phyloP scores from a whole-genome alignment of 2,329 filamentous ascomycete species.

The Fusarium beomiforme region DNA sequence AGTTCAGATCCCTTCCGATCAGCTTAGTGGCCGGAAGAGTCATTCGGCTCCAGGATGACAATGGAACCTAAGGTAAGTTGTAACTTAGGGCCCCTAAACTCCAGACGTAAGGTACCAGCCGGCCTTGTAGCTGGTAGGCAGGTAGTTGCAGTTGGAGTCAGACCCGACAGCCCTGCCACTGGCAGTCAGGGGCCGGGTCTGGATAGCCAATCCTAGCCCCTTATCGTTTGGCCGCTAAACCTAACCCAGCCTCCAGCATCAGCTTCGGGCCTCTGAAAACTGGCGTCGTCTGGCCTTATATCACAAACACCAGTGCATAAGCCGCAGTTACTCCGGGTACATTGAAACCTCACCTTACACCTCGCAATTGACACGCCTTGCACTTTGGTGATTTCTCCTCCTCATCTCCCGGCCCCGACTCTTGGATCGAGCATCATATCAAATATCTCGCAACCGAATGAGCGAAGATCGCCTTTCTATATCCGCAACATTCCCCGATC shows the following conservation, averaged over 20 bases:
- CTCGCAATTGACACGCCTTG: slow-evolving; percentile 34
- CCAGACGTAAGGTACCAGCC: no score
- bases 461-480: slow-evolving; percentile 23
- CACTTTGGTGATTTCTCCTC: slow-evolving; percentile 27
- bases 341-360: slow-evolving; percentile 40
- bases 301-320: slow-evolving; percentile 39
- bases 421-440: slow-evolving; percentile 17
- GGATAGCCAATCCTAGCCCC: slow-evolving; percentile 1
- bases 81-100: no score
- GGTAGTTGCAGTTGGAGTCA: slow-evolving; percentile 21
- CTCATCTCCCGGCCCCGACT: slow-evolving; percentile 24
- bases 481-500: slow-evolving; percentile 8
- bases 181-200: slow-evolving; percentile 21
- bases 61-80: neutral
- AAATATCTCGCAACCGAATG: slow-evolving; percentile 8
- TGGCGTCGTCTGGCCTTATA: slow-evolving; percentile 36
- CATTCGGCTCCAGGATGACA: slow-evolving; percentile 25
- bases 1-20: neutral
- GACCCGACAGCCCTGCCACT: slow-evolving; percentile 26
- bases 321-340: slow-evolving; percentile 45
- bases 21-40: slow-evolving; percentile 28
- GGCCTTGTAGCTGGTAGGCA: slow-evolving; percentile 26
- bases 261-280: slow-evolving; percentile 18
- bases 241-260: slow-evolving; percentile 40
- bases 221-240: slow-evolving; percentile 45